Base-by-base conservation (phyloP, 108 stramenopile genomes). In the Nannochloropsis salina region DNA sequence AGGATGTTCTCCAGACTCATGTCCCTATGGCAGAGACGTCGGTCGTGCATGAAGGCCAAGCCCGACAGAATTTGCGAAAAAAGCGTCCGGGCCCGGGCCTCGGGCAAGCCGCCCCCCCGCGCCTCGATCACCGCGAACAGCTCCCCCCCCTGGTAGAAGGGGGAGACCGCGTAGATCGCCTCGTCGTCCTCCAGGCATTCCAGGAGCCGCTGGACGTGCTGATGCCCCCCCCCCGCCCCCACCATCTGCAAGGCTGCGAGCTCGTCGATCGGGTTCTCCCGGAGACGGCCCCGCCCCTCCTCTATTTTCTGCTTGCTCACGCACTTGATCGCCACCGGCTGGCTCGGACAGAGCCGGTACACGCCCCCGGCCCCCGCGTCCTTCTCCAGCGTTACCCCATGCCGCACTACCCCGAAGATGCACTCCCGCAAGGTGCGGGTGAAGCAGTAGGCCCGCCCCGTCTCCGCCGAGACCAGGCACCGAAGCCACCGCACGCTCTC, bases 1-100 rank as follows among this genome's bases (percentile, higher is more conserved):
- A 97, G 90, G 42, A 97, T 90, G 91, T 96, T 95, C 90, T 96
- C 96, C 44, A 96, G 86, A 9, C 94, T 95, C 82, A 96, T 89
- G 90, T 96, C 95, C 74, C 96, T 92, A 88, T 96, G 96, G 84
- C 96, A 96, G 74, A 97, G 88, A 12, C 96, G 95, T 88, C 89
- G 90, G 31, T 90, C 83, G 88, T 97, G 96, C 81, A 97, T 87
- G 91, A 93, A 93, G 83, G 92, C 93, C 83, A 97, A 93, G 22
- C 95, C 96, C 86, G 92, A 88, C 83, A 95, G 87, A 84, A 97
- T 91, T 88, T 96, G 95, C 43, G 95, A 92, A 90, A 97, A 96
- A 93, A 95, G 95, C 80, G 91, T 94, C 79, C 95, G 82, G 6
- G 95, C 96, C 3, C 92, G 12, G 43, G 93, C 85, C 80, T 85